phyloP scores from a whole-genome alignment of 2,329 filamentous ascomycete species.

The Allantophomopsis cytisporea region DNA sequence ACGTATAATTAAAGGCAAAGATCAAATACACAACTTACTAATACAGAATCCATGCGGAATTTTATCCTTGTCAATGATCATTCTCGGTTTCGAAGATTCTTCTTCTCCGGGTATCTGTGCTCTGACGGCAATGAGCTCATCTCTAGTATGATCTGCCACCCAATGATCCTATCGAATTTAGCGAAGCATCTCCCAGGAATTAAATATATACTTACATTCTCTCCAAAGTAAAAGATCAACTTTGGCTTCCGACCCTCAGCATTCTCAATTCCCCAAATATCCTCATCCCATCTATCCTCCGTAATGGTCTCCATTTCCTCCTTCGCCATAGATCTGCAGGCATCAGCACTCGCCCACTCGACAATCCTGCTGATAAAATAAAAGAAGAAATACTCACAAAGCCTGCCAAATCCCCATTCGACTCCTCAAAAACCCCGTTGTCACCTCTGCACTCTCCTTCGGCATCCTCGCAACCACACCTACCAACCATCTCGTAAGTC shows the following conservation, averaged over 20 bases:
- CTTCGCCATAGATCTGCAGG: constrained; percentile 32
- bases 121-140: constrained; percentile 36
- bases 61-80: constrained; percentile 39
- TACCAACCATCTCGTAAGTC: constrained; percentile 28
- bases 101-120: constrained; percentile 14
- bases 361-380: not conserved
- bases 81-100: constrained; percentile 23
- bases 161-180: constrained; percentile 34
- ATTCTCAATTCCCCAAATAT: constrained; percentile 37
- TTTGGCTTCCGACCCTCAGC: constrained; percentile 24
- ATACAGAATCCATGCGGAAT: constrained; percentile 50
- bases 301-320: constrained; percentile 46
- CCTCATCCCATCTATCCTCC: constrained; percentile 44
- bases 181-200: not conserved
- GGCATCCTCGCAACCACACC: constrained; percentile 31
- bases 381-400: constrained; percentile 18
- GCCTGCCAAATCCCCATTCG: constrained; percentile 45
- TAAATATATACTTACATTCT: constrained; percentile 17
- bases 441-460: constrained; percentile 31
- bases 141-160: constrained; percentile 41
- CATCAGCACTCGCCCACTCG: not conserved
- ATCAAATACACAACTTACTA: constrained; percentile 20
- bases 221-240: constrained; percentile 46
- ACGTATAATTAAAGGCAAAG: constrained; percentile 1
- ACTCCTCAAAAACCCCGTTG: constrained; percentile 38